phyloP scores from a whole-genome alignment of 768 basidiomycete species.

The Lentinula boryana region DNA sequence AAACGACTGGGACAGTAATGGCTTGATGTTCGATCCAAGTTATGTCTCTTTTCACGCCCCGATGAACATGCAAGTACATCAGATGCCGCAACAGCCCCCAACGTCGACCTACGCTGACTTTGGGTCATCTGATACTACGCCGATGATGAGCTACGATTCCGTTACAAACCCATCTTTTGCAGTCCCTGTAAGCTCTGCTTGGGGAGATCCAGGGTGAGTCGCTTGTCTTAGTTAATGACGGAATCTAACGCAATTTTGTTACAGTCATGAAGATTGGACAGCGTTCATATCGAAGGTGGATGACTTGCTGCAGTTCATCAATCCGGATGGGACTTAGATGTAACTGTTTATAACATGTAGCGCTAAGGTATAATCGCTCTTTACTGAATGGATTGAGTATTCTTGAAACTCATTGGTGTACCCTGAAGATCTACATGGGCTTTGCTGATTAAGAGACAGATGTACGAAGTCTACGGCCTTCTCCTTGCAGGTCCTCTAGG shows the following conservation, averaged over 20 bases:
- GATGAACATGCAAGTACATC: neutral
- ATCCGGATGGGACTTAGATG: neutral
- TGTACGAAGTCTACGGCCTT: constrained; percentile 21
- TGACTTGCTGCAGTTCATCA: neutral
- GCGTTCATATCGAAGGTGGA: neutral
- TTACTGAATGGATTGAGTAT: too few species aligned
- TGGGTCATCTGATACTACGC: neutral
- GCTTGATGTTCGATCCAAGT: neutral
- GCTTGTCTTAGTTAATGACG: neutral
- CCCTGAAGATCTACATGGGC: too few species aligned
- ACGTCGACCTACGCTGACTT: neutral
- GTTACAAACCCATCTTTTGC: neutral
- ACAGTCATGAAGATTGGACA: neutral
- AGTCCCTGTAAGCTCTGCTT: neutral
- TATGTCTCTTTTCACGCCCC: neutral
- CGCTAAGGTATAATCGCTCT: too few species aligned
- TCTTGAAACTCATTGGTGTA: too few species aligned
- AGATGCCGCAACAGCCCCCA: neutral
- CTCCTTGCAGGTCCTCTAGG: constrained; percentile 66
- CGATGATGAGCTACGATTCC: neutral
- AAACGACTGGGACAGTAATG: neutral
- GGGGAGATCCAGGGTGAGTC: neutral
- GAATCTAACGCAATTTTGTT: neutral
- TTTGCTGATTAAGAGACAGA: too few species aligned
- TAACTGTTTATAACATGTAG: too few species aligned